Base-by-base conservation (phyloP, 2,329 filamentous ascomycete genomes). In the Pseudogymnoascus sp. region DNA sequence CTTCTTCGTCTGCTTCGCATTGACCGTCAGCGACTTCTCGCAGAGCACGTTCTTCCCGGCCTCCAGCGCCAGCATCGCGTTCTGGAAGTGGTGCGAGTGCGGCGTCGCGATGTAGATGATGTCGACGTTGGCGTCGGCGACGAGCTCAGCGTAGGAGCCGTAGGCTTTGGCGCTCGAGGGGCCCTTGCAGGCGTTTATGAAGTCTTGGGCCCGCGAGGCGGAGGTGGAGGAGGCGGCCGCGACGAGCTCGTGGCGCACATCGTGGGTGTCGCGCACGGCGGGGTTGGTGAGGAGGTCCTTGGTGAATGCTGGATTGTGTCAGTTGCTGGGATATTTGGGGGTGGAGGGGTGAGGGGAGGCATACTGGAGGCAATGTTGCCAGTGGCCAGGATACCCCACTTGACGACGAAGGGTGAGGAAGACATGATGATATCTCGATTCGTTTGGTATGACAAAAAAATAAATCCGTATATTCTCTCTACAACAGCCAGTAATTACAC, bases 31-130 rank as follows among this genome's bases (percentile, higher is more conserved):
- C 0, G 86, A 81, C 73, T 90, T 90, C 73, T 89, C 87, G 70
- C 86, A 89, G 2, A 89, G 77, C 14, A 89, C 85, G 66, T 87
- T 77, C 74, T 89, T 89, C 36, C 85, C 85, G 1, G 84, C 84
- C 60, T 85, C 79, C 20, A 90, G 76, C 41, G 79, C 82, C 3
- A 89, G 78, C 77, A 85, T 83, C 22, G 80, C 79, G 70, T 89
- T 87, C 69, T 88, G 86, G 73, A 86, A 89, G 74, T 89, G 87
- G 69, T 89, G 87, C 22, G 84, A 87, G 73, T 89, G 86, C 4
- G 87, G 87, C 3, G 87, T 89, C 4, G 86, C 86, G 63, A 89
- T 78, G 71, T 89, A 90, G 68, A 89, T 75, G 61, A 89, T 83
- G 69, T 89, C 86, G 62, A 89, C 79, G 63, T 85, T 81, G 4